Conservation (phyloP, 345 rosid genomes). For the Geranium rotundifolium region DNA sequence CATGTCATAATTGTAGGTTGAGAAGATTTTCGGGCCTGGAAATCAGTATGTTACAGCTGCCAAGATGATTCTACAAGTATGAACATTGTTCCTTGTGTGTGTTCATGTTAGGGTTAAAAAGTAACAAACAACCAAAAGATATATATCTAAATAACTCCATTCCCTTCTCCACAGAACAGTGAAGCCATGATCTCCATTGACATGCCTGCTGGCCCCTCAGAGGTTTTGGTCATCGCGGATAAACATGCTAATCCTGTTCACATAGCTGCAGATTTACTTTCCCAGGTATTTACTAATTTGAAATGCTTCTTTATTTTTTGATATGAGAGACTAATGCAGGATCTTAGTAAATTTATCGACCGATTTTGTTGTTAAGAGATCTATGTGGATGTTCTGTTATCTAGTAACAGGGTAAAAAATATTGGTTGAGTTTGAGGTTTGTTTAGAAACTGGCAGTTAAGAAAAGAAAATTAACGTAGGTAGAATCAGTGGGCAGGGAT, state of each 20-base stretch:
- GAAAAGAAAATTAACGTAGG: neutral
- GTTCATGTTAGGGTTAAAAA: neutral
- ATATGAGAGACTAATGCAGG: neutral
- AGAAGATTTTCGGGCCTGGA: conserved; percentile 88
- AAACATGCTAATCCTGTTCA: conserved; percentile 68
- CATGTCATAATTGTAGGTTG: conserved; percentile 41
- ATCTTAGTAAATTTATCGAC: neutral
- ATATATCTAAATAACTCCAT: neutral
- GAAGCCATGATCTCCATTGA: conserved; percentile 98
- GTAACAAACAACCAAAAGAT: neutral
- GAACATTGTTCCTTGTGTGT: conserved; percentile 3
- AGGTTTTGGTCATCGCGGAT: conserved; percentile 89
- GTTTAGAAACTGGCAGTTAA: neutral
- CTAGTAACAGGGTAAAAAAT: neutral
- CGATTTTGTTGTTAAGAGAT: neutral
- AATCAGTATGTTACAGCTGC: conserved; percentile 97
- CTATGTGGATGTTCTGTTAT: neutral
- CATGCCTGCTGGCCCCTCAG: conserved; percentile 99
- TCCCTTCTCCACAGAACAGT: conserved; percentile 48
- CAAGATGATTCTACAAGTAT: conserved; percentile 90
- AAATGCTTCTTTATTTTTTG: neutral
- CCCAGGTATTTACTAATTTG: conserved; percentile 45
- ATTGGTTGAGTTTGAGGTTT: neutral
- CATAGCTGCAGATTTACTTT: conserved; percentile 87
- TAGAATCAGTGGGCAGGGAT: neutral